Conservation (phyloP, 2,329 filamentous ascomycete genomes). For the Chaetothyriales sp. region DNA sequence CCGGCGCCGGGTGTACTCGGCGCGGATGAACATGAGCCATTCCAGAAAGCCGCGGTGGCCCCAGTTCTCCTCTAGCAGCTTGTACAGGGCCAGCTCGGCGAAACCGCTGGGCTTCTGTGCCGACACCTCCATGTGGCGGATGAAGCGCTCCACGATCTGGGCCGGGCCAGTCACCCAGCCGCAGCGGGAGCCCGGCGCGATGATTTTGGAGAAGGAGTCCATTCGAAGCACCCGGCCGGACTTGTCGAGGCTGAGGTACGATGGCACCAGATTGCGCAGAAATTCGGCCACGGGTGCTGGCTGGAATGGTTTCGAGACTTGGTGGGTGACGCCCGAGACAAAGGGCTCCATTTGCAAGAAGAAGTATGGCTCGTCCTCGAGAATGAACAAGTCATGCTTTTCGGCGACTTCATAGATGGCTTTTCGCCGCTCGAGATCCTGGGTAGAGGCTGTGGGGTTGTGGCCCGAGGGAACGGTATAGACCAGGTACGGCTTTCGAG, state of each 20-base stretch:
- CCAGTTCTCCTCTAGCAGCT: constrained; percentile 86
- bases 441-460: constrained; percentile 81
- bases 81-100: constrained; percentile 69
- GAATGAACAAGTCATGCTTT: constrained; percentile 71
- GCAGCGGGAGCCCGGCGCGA: constrained; percentile 63
- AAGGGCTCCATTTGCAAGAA: constrained; percentile 76
- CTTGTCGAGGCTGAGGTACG: constrained; percentile 61
- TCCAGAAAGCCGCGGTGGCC: constrained; percentile 77
- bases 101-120: constrained; percentile 78
- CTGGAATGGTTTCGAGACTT: constrained; percentile 35
- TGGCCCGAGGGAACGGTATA: constrained; percentile 70
- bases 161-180: constrained; percentile 84
- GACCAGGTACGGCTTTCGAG: constrained; percentile 47
- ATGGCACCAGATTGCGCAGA: constrained; percentile 55
- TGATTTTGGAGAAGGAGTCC: constrained; percentile 86
- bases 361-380: constrained; percentile 92
- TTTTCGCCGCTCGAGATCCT: constrained; percentile 49
- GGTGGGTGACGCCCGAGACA: constrained; percentile 26
- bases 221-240: constrained; percentile 81
- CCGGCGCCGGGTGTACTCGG: constrained; percentile 66
- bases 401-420: constrained; percentile 64
- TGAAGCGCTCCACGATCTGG: constrained; percentile 69
- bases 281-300: constrained; percentile 54
- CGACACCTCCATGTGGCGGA: constrained; percentile 66
- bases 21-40: constrained; percentile 71